Percentiles rank a stretch among this genome's conserved stretches.
These are phyloP conservation scores for Neofusicoccum kwambonambiense DNA, from an alignment of 2,329 filamentous ascomycete species.

Conservation along the genomic window DNA sequence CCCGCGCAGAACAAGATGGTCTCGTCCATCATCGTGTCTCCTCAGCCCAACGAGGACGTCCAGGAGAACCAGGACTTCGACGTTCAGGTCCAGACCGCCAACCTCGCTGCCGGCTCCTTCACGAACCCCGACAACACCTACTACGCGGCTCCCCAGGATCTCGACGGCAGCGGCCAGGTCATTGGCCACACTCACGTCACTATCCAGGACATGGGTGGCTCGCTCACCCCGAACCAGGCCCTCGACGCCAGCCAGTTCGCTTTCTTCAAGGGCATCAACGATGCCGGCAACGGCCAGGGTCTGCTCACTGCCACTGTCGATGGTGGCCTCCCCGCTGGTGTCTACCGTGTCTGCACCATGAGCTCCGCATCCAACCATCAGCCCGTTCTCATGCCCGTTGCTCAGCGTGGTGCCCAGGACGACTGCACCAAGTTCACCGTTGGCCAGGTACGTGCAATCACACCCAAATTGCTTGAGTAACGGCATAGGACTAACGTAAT, in stretches of 20 bases:
- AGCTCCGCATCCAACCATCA: constrained; percentile 54
- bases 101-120: constrained; percentile 54
- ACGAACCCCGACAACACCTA: constrained; percentile 56
- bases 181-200: constrained; percentile 54
- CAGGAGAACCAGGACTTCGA: constrained; percentile 45
- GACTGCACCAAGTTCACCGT: constrained; percentile 54
- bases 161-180: constrained; percentile 40
- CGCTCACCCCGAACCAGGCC: constrained; percentile 37
- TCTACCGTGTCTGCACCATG: constrained; percentile 55
- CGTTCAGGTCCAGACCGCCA: constrained; percentile 49
- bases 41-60: constrained; percentile 44
- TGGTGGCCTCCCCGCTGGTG: constrained; percentile 48
- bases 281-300: constrained; percentile 49
- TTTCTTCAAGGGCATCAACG: constrained; percentile 61
- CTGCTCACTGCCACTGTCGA: constrained; percentile 46
- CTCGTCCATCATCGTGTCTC: constrained; percentile 53
- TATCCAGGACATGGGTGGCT: constrained; percentile 48
- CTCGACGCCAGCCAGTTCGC: constrained; percentile 47
- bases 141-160: constrained; percentile 55
- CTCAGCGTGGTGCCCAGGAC: constrained; percentile 55
- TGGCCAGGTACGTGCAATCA: constrained; percentile 13
- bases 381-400: constrained; percentile 58
- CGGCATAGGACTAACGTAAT: not conserved
- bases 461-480: not conserved
- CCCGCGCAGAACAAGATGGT: constrained; percentile 54